Evolutionary conservation across 345 rosid genomes (phyloP), one percentile per base, ranked within the genome.

Genomic region (Pistacia vera): DNA sequence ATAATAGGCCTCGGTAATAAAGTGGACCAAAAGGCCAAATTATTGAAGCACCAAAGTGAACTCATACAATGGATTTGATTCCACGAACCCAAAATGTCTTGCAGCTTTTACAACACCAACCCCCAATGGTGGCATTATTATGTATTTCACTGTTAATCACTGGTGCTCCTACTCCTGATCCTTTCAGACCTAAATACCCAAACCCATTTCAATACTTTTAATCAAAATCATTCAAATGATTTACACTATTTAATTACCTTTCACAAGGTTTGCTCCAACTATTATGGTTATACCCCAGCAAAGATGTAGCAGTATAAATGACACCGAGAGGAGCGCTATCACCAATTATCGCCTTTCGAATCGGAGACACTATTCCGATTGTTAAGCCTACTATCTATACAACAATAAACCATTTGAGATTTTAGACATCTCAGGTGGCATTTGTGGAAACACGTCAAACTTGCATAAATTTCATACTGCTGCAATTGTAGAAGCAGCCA

Each of bases 191-290:
- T 81, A 46, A 54, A 54, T 1, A 6, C 20, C 52, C n/a, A 33
- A 30, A 33, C 16, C n/a, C n/a, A 11, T 9, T 22, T 60, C 35
- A 60, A 11, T 51, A 51, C 0, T 11, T 49, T 51, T 11, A 62
- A 11, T 5, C 9, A 33, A 62, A 5, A 62, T 62, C n/a, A 13
- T 41, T 9, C 30, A 36, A 20, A 16, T 38, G 0, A 38, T 38
- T 38, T 38, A 38, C 41, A 38, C 1, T 0, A 71, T 5, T 10
- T 35, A 54, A 30, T 55, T 33, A 73, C 73, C 82, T 82, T 51
- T 75, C 48, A 79, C 74, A 38, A 85, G 85, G 66, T 85, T 79
- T 22, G 83, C 84, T 66, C 85, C 88, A 11, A 79, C 68, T 22
- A 81, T 75, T 58, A 81, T 41, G 11, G 81, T 83, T 20, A 78